These are phyloP conservation scores for Eragrostis nindensis DNA, from an alignment of 176 grass and related monocot genomes.

Conservation along the genomic window DNA sequence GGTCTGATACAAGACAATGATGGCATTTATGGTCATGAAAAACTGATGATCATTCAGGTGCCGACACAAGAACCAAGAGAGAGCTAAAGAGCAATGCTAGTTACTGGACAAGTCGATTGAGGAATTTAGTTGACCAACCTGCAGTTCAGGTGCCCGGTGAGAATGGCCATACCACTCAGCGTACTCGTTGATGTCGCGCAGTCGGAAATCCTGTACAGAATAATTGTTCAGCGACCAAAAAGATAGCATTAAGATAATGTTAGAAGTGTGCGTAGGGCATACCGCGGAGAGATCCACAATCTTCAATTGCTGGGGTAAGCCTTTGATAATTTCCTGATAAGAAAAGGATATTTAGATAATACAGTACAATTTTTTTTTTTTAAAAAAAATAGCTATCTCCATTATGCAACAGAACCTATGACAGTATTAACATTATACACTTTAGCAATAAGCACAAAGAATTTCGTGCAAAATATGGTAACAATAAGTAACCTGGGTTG, in stretches of 20 bases:
- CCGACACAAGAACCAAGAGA: not conserved
- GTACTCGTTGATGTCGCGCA: slow-evolving; percentile 78
- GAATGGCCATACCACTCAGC: slow-evolving; percentile 94
- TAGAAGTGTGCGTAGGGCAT: slow-evolving; percentile 35
- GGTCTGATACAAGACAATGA: slow-evolving; percentile 8
- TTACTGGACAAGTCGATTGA: slow-evolving; percentile 20
- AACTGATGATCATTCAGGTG: slow-evolving; percentile 7
- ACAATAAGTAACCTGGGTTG: slow-evolving; percentile 74
- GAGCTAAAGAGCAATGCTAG: not conserved
- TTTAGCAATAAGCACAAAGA: slow-evolving; percentile 3
- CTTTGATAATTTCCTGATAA: slow-evolving; percentile 92
- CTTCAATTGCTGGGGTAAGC: slow-evolving; percentile 74
- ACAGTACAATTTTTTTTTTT: not conserved
- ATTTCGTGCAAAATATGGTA: slow-evolving; percentile 26
- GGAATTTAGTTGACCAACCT: slow-evolving; percentile 49
- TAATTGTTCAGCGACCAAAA: not conserved
- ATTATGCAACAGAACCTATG: not conserved
- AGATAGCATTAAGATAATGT: not conserved
- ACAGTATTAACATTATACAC: slow-evolving; percentile 16
- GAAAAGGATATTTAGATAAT: slow-evolving; percentile 27
- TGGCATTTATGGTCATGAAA: slow-evolving; percentile 2
- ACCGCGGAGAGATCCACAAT: slow-evolving; percentile 99
- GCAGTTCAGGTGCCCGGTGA: slow-evolving; percentile 90
- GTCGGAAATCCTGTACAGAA: slow-evolving; percentile 74
- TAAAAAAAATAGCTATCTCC: not conserved